Evolutionary conservation across 768 basidiomycete species (phyloP), one percentile per base, ranked within the genome.

Genomic region (Kwoniella mangroviensis): DNA sequence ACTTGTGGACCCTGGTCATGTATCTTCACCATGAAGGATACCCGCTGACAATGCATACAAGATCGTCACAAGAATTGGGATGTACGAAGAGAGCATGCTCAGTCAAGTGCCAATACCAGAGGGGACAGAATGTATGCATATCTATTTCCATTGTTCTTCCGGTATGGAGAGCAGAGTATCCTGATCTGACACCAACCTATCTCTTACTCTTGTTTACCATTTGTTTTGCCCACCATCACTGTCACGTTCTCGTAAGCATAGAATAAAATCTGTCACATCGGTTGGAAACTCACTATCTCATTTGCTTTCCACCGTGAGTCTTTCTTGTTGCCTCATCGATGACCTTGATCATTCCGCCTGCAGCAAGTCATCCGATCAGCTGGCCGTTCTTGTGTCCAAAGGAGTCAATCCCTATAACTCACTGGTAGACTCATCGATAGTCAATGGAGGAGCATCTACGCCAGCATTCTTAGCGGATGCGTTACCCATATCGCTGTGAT

Each of bases 301-400:
- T 49, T 58, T 60, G 59, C 51, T 43, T 22, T 10, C 67, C 67
- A 49, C 57, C 59, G 21, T 45, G 45, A 45, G 57, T 60, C 42
- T 68, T 58, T 41, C 59, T 60, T 34, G 21, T 61, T 22, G 57
- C 67, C 7, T 68, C 67, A 22, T 60, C 40, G 34, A 68, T 61
- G 42, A 59, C 67, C 52, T 60, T 61, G 9, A 68, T 59, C 41
- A 68, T 61, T 45, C 67, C 67, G 28, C 55, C 65, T 67, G 53
- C 12, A 42, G n/a, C 40, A 19, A 34, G 59, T 42, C 11, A 21
- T 61, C n/a, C 15, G 17, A 28, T 28, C 17, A 43, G 28, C n/a
- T n/a, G n/a, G n/a, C n/a, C 40, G 19, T 11, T 34, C 40, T 22
- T 40, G 3, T 34, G 34, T 34, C 34, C 34, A 34, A 34, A 34